Percentiles rank a stretch among this genome's conserved stretches.
These are phyloP conservation scores for Metschnikowia lochheadii DNA, from an alignment of 805 yeast genomes.

Conservation along the genomic window DNA sequence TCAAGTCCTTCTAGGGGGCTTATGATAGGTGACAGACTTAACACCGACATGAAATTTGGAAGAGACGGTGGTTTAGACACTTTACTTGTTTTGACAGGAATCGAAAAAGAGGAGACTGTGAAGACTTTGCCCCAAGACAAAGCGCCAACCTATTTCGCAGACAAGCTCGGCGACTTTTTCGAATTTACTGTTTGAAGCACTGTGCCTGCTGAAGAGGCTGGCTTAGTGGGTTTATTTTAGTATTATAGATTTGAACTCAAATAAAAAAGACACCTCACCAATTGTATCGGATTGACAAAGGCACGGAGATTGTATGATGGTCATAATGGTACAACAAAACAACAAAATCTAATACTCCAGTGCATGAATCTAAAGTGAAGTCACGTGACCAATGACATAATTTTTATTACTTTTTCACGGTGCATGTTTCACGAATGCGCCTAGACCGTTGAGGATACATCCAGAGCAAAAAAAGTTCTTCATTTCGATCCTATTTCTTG, in stretches of 20 bases:
- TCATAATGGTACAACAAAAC: background rate
- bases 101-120: constrained; percentile 70
- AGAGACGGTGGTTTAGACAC: constrained; percentile 83
- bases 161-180: constrained; percentile 71
- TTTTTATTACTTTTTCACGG: constrained; percentile 2
- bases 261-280: background rate
- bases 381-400: constrained; percentile 6
- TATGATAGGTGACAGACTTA: constrained; percentile 94
- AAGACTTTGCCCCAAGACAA: constrained; percentile 30
- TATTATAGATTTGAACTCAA: background rate
- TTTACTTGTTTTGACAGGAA: constrained; percentile 84
- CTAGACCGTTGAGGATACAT: constrained; percentile 6
- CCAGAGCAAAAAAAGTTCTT: constrained; percentile 3
- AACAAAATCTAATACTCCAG: background rate
- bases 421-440: constrained; percentile 5
- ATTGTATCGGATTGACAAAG: background rate
- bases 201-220: background rate
- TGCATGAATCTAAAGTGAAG: background rate
- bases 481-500: background rate
- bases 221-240: background rate
- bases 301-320: background rate
- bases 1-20: constrained; percentile 59
- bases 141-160: constrained; percentile 68
- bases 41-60: constrained; percentile 94
- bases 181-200: constrained; percentile 35